Percentiles rank a stretch among this genome's conserved stretches.
Evolutionary conservation across 2,329 filamentous ascomycete species (phyloP).

Genomic region (Neonectria punicea): DNA sequence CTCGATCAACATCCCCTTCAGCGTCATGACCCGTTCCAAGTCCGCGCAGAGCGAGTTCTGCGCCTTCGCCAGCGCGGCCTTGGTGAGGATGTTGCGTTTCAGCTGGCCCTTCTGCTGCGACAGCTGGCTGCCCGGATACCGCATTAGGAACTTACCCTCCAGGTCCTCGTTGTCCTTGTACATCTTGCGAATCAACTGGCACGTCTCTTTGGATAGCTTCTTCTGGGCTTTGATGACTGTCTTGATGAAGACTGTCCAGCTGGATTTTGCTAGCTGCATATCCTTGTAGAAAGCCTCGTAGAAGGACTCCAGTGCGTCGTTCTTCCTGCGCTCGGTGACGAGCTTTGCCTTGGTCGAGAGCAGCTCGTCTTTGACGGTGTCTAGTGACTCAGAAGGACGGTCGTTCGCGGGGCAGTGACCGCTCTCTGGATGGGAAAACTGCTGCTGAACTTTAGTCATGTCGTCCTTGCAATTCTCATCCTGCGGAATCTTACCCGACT

Average conservation of each 20-base stretch:
- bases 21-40: background rate
- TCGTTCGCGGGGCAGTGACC: no score
- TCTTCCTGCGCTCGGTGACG: background rate
- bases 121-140: background rate
- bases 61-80: conserved; percentile 1
- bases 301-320: background rate
- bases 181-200: background rate
- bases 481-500: background rate
- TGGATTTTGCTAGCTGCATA: background rate
- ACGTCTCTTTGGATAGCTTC: background rate
- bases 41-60: background rate
- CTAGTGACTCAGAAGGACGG: background rate
- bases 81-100: background rate
- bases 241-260: background rate
- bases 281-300: background rate
- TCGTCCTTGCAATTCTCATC: background rate
- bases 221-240: background rate
- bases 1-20: background rate
- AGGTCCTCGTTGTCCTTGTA: background rate
- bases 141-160: background rate
- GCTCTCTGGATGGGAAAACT: background rate
- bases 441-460: background rate
- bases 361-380: background rate
- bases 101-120: background rate
- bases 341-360: background rate